Base-by-base conservation (phyloP, 139 green algal species). In the Chlamydomonas schloesseri region DNA sequence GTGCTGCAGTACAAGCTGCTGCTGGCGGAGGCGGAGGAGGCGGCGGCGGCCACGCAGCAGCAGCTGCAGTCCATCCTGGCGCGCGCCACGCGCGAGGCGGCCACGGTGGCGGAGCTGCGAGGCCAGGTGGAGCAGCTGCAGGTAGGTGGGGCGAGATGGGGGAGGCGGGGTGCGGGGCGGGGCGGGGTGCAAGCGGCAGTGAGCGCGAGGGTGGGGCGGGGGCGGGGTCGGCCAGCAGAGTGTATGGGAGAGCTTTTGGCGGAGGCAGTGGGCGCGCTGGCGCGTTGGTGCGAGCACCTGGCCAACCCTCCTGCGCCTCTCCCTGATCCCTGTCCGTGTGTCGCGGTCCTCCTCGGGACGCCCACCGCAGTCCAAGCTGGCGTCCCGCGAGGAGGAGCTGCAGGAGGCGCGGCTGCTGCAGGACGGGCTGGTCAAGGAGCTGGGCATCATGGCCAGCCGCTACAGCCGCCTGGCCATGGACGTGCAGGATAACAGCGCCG, bases 361-460 rank as follows among this genome's bases (percentile, higher is more conserved):
- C n/a, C n/a, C n/a, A n/a, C 31, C 65, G 21, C 79, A 85, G 79
- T 33, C 58, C 34, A 76, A 80, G 69, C 73, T 91, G 15, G 69
- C 67, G 3, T 67, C 67, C n/a, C 65, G 67, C 31, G 81, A 90
- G n/a, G 73, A 76, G 78, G 87, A 94, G 87, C 82, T 90, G 46
- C 71, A 58, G 0, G 81, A 86, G 23, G 84, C 84, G 28, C 47
- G 74, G 71, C 42, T 64, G 34, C 76, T 91, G 84, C 87, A 92
- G 86, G 76, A 94, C 33, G 86, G 84, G 26, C 73, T 92, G 71
- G 84, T 89, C 20, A 89, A 89, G 71, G 91, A 94, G 84, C 81
- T 94, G 28, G 89, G 91, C 71, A 78, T 92, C 42, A 67, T 94
- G 60, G 83, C 90, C 47, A 88, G 71, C 28, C 71, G 90, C 36